phyloP scores from a whole-genome alignment of 768 basidiomycete genomes.

The Fomitopsis pulvina region DNA sequence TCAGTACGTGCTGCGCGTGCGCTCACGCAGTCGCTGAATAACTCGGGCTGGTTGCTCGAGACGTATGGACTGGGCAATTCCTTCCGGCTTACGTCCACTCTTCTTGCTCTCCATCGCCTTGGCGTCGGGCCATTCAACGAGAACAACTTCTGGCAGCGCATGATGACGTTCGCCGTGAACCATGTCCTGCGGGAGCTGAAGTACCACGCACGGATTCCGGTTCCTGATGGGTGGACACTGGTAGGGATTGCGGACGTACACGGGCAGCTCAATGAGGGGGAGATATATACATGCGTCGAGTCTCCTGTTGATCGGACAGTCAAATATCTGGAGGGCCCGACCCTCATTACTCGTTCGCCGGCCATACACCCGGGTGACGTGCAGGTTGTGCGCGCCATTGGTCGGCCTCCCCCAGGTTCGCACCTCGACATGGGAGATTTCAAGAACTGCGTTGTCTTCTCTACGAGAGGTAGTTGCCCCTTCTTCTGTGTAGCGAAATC shows the following conservation, averaged over 20 bases:
- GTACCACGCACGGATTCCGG: conserved; percentile 57
- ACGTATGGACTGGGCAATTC: conserved; percentile 50
- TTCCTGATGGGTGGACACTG: conserved; percentile 65
- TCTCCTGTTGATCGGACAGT: conserved; percentile 27
- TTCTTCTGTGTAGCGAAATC: not conserved
- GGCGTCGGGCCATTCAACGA: conserved; percentile 29
- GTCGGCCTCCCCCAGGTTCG: conserved; percentile 44
- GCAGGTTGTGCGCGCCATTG: conserved; percentile 54
- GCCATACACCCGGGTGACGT: conserved; percentile 67
- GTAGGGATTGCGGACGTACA: conserved; percentile 71
- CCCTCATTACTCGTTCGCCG: conserved; percentile 58
- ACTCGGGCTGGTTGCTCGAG: conserved; percentile 46
- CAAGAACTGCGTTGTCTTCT: conserved; percentile 60
- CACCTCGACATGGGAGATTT: conserved; percentile 45
- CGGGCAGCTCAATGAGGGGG: conserved; percentile 38
- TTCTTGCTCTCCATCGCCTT: conserved; percentile 45
- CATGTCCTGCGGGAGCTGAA: conserved; percentile 63
- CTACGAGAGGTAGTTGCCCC: conserved; percentile 38
- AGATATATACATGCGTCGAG: conserved; percentile 61
- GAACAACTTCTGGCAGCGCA: conserved; percentile 43
- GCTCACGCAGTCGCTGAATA: conserved; percentile 35
- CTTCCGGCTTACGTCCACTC: conserved; percentile 48
- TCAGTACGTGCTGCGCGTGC: conserved; percentile 41
- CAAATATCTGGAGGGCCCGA: conserved; percentile 45
- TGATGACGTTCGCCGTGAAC: conserved; percentile 48